These are phyloP conservation scores for Neonectria neomacrospora DNA, from an alignment of 2,329 filamentous ascomycete species.

Conservation along the genomic window DNA sequence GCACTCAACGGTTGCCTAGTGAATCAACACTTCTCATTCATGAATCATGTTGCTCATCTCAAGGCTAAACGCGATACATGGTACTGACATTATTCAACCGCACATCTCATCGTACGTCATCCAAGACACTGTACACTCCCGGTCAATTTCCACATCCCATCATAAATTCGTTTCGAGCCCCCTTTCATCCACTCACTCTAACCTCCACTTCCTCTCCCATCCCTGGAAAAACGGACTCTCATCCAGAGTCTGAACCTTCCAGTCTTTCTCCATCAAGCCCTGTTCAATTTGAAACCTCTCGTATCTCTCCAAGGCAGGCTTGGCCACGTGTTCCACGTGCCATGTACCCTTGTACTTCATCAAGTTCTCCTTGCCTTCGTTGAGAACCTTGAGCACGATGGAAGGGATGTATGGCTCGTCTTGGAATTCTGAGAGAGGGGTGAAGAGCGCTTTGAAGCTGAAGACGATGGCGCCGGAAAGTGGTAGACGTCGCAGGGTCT, in stretches of 20 bases:
- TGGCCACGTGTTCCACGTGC: constrained; percentile 79
- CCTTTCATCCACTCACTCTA: constrained; percentile 5
- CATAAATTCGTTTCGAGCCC: background rate
- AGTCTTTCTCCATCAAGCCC: constrained; percentile 68
- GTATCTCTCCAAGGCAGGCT: constrained; percentile 73
- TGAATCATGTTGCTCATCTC: too few species aligned
- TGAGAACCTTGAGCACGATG: constrained; percentile 74
- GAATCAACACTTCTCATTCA: too few species aligned
- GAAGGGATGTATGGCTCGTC: constrained; percentile 79
- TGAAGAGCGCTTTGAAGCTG: constrained; percentile 91
- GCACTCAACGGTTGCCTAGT: too few species aligned
- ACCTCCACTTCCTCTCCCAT: constrained; percentile 62
- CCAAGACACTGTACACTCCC: background rate
- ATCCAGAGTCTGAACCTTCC: constrained; percentile 75
- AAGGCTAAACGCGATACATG: too few species aligned
- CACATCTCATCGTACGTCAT: background rate
- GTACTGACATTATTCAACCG: too few species aligned
- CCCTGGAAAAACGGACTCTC: constrained; percentile 81
- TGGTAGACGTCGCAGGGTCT: constrained; percentile 82
- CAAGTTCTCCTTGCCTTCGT: constrained; percentile 67
- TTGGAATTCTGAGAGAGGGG: constrained; percentile 74
- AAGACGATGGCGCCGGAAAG: constrained; percentile 81
- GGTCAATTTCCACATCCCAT: background rate
- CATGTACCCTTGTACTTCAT: constrained; percentile 87
- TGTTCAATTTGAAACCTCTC: constrained; percentile 72